A percentile compares a stretch with the other conserved stretches of the same genome.
Evolutionary conservation across 768 basidiomycete species (phyloP).

Genomic region (Pleurotus pulmonarius): DNA sequence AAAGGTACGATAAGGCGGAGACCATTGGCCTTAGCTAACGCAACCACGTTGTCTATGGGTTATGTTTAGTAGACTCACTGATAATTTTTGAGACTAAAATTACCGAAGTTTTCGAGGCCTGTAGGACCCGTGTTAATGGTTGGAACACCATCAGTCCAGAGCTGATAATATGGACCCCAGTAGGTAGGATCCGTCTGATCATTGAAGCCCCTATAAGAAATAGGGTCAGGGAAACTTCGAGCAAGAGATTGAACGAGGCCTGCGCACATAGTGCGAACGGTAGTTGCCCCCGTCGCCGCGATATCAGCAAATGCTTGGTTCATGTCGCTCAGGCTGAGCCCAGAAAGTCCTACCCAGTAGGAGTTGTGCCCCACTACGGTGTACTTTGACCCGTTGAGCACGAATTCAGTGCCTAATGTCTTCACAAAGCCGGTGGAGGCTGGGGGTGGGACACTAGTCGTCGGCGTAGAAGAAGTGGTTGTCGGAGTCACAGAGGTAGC

Average conservation of each 20-base stretch:
- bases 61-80: too few relatives aligned
- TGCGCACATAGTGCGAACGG: constrained; percentile 45
- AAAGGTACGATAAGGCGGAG: constrained; percentile 57
- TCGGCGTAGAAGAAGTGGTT: constrained; percentile 10
- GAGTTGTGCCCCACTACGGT: constrained; percentile 54
- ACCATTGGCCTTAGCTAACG: constrained; percentile 55
- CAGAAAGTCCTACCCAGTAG: constrained; percentile 53
- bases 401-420: constrained; percentile 47
- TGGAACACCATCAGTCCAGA: constrained; percentile 43
- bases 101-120: constrained; percentile 48
- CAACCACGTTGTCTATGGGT: constrained; percentile 45
- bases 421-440: constrained; percentile 26
- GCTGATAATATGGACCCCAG: constrained; percentile 44
- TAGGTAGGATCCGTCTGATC: constrained; percentile 42
- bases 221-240: too few relatives aligned
- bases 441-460: constrained; percentile 10
- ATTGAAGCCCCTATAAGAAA: constrained; percentile 27
- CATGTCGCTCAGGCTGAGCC: constrained; percentile 39
- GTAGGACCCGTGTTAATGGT: constrained; percentile 48
- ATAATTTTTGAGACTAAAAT: neutral
- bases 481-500: neutral
- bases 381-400: constrained; percentile 43
- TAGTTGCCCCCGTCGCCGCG: constrained; percentile 43
- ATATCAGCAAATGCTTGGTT: constrained; percentile 45
- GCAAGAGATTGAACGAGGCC: too few relatives aligned